A percentile compares a stretch with the other conserved stretches of the same genome.
Conservation (phyloP, 176 grass and related monocot species). For the Poa pratensis region DNA sequence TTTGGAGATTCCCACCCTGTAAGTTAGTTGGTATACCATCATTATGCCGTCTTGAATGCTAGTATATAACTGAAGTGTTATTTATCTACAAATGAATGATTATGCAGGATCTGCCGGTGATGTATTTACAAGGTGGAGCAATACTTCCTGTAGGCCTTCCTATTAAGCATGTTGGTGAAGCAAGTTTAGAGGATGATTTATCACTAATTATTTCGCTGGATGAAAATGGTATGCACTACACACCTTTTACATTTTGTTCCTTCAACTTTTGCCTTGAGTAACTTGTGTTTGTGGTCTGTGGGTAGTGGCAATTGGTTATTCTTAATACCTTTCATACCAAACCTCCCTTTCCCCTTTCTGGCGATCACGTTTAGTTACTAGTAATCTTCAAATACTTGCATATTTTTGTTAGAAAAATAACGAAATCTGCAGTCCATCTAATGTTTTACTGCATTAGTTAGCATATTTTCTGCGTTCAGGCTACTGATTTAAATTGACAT, state of each 20-base stretch:
- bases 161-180: slow-evolving; percentile 86
- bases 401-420: slow-evolving; percentile 27
- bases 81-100: slow-evolving; percentile 28
- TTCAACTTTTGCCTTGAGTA: slow-evolving; percentile 3
- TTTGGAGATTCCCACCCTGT: slow-evolving; percentile 92
- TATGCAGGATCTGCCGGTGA: slow-evolving; percentile 75
- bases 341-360: background rate
- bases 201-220: slow-evolving; percentile 82
- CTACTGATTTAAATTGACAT: background rate
- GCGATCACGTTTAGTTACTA: slow-evolving; percentile 26
- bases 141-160: slow-evolving; percentile 90
- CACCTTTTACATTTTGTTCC: background rate
- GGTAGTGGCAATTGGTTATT: background rate
- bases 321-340: background rate
- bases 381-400: background rate
- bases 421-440: background rate
- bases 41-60: slow-evolving; percentile 20
- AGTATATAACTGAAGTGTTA: background rate
- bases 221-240: slow-evolving; percentile 67
- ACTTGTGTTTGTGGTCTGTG: slow-evolving; percentile 11
- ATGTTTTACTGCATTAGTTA: slow-evolving; percentile 11
- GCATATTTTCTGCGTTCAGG: slow-evolving; percentile 15
- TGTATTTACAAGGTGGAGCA: slow-evolving; percentile 85
- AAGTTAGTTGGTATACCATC: slow-evolving; percentile 49
- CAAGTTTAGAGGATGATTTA: slow-evolving; percentile 81